Evolutionary conservation across 805 yeast genomes (phyloP).

Genomic region (Grigorovia jiainica): DNA sequence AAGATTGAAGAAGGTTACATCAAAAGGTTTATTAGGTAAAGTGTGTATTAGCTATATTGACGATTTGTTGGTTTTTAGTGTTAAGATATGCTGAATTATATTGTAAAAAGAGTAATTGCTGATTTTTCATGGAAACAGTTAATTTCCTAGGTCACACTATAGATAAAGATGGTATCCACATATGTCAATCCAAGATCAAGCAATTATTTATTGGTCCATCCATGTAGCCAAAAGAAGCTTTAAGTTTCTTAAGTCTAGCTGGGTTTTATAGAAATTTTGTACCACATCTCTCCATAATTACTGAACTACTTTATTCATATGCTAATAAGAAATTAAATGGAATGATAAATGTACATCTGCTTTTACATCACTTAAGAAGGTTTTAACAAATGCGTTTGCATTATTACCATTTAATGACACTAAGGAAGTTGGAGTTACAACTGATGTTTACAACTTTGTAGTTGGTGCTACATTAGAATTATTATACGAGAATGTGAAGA

Average conservation of each 20-base stretch:
- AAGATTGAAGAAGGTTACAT: not conserved
- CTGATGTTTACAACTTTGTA: not conserved
- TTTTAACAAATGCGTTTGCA: not conserved
- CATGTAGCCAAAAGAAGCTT: not conserved
- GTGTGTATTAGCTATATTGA: not conserved
- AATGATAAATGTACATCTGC: not conserved
- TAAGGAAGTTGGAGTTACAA: not conserved
- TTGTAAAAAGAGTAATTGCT: slow-evolving; percentile 1
- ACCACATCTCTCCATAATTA: not conserved
- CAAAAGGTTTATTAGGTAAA: not conserved
- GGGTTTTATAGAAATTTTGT: not conserved
- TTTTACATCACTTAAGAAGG: not conserved
- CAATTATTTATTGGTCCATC: not conserved
- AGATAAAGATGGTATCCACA: not conserved
- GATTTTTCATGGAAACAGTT: no score
- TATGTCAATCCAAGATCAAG: not conserved
- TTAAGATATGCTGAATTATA: not conserved
- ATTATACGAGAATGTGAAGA: not conserved
- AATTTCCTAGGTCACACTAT: no score
- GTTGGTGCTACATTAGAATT: slow-evolving; percentile 2
- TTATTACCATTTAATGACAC: not conserved
- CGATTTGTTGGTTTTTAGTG: slow-evolving; percentile 1
- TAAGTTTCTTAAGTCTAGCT: not conserved
- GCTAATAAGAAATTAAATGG: not conserved
- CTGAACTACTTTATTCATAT: not conserved